A percentile compares a stretch with the other conserved stretches of the same genome.
These are phyloP conservation scores for Thelephora aurantiotincta DNA, from an alignment of 768 basidiomycete genomes.

Conservation along the genomic window DNA sequence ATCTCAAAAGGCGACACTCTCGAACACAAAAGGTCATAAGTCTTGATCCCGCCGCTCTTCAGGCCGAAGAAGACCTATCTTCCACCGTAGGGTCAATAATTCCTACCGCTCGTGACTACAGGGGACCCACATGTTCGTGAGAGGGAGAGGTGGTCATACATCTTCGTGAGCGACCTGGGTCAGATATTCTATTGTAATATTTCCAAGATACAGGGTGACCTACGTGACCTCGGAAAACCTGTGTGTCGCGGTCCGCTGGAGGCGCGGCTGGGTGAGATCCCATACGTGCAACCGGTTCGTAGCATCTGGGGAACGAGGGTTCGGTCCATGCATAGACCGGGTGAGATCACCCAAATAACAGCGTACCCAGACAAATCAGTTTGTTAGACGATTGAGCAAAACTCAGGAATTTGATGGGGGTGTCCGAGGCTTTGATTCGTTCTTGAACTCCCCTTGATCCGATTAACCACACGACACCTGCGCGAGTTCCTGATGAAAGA, in stretches of 20 bases:
- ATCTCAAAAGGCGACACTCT: slow-evolving; percentile 52
- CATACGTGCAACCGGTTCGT: slow-evolving; percentile 43
- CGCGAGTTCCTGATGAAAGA: slow-evolving; percentile 36
- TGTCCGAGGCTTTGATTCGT: slow-evolving; percentile 30
- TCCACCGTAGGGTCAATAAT: background rate
- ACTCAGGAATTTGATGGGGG: slow-evolving; percentile 42
- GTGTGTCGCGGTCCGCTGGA: slow-evolving; percentile 27
- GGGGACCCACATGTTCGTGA: slow-evolving; percentile 51
- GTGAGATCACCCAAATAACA: slow-evolving; percentile 4
- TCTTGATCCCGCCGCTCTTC: slow-evolving; percentile 46
- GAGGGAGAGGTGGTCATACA: slow-evolving; percentile 51
- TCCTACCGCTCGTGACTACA: slow-evolving; percentile 3
- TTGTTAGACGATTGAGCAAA: slow-evolving; percentile 42
- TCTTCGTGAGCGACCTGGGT: slow-evolving; percentile 13
- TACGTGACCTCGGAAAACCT: slow-evolving; percentile 33
- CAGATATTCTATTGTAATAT: background rate
- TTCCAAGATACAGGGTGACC: slow-evolving; percentile 1
- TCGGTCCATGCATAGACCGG: background rate
- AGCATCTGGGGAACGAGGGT: slow-evolving; percentile 22
- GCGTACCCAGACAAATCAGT: slow-evolving; percentile 47
- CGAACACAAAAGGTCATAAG: slow-evolving; percentile 63
- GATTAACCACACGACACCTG: slow-evolving; percentile 49
- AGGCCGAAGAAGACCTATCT: slow-evolving; percentile 33
- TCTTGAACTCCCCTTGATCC: slow-evolving; percentile 54
- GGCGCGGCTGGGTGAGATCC: slow-evolving; percentile 41